Percentiles rank a stretch among this genome's conserved stretches.
These are phyloP conservation scores for Orychophragmus violaceus DNA, from an alignment of 345 rosid genomes.

Conservation along the genomic window DNA sequence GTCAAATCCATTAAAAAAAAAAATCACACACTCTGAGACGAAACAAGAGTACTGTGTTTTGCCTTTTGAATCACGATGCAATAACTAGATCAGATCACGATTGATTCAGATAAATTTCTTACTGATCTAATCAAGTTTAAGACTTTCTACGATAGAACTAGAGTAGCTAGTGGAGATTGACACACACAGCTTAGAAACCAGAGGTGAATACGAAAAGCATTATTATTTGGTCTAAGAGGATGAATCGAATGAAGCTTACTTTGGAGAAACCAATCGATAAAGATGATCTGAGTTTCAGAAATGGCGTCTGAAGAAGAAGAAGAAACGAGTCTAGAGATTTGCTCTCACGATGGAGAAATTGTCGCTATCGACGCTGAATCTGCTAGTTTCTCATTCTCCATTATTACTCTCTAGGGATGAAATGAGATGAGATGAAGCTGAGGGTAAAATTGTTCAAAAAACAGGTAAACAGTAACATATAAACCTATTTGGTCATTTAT, in stretches of 20 bases:
- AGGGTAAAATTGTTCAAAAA: no score
- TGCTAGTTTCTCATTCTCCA: not conserved
- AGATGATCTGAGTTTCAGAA: no score
- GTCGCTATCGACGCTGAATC: not conserved
- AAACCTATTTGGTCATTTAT: no score
- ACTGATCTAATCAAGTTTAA: not conserved
- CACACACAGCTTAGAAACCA: no score
- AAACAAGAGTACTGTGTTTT: not conserved
- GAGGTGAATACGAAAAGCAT: not conserved
- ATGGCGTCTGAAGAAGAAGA: not conserved
- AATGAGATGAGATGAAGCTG: no score
- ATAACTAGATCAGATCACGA: slow-evolving; percentile 14
- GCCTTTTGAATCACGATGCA: not conserved
- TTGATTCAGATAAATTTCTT: no score
- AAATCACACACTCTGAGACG: not conserved
- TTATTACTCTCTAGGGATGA: not conserved
- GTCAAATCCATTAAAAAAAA: not conserved
- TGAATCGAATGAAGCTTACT: slow-evolving; percentile 7
- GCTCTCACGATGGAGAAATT: slow-evolving; percentile 7
- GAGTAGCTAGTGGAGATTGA: not conserved
- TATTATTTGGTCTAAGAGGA: not conserved
- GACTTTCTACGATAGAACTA: not conserved
- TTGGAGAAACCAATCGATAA: not conserved
- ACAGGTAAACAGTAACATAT: no score
- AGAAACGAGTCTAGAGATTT: not conserved